phyloP scores from a whole-genome alignment of 192 early-diverging fungal genomes.

The Phycomyces nitens region DNA sequence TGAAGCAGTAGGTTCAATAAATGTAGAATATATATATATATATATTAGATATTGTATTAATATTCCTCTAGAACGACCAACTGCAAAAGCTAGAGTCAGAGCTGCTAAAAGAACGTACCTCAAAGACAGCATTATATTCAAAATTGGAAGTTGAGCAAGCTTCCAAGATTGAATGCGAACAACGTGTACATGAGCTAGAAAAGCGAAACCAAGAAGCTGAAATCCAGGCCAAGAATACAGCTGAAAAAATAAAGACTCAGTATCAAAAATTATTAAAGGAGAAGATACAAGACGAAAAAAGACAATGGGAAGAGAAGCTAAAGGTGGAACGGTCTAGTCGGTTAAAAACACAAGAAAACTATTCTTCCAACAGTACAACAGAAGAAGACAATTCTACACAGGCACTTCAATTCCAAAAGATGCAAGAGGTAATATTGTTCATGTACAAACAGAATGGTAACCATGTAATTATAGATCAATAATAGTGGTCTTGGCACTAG shows the following conservation, averaged over 20 bases:
- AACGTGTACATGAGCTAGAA: not conserved
- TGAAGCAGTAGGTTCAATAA: not conserved
- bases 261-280: conserved; percentile 35
- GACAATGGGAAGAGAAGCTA: conserved; percentile 31
- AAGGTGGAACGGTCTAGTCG: conserved; percentile 2
- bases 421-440: too few relatives aligned
- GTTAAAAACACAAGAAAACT: conserved; percentile 26
- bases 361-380: conserved; percentile 2
- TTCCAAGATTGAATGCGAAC: not conserved
- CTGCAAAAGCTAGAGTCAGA: conserved; percentile 3
- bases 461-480: not conserved
- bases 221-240: conserved; percentile 12
- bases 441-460: too few relatives aligned
- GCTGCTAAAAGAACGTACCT: not conserved
- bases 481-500: conserved; percentile 17
- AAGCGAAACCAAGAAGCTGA: not conserved
- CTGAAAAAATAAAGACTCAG: conserved; percentile 35
- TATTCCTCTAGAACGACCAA: not conserved
- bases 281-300: conserved; percentile 38
- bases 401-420: too few relatives aligned
- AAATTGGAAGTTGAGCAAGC: not conserved
- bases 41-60: not conserved
- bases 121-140: not conserved
- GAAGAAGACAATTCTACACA: conserved; percentile 2
- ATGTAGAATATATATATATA: not conserved